Percentiles rank a stretch among this genome's conserved stretches.
phyloP scores from a whole-genome alignment of 2,329 filamentous ascomycete genomes.

The Fusarium cyanostomum region DNA sequence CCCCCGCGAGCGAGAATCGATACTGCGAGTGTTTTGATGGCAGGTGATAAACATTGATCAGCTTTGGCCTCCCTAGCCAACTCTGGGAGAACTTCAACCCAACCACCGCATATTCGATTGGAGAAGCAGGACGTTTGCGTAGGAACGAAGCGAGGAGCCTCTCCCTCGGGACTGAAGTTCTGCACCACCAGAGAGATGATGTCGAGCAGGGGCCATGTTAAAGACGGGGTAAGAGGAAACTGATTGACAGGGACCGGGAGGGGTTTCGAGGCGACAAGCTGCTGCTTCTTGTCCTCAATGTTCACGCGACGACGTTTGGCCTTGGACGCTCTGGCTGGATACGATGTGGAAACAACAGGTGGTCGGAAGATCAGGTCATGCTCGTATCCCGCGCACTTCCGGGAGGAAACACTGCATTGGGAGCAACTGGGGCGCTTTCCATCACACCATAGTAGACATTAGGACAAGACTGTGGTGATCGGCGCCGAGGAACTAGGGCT shows the following conservation, averaged over 20 bases:
- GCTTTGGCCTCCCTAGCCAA: slow-evolving; percentile 35
- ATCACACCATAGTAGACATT: slow-evolving; percentile 27
- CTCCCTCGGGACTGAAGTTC: slow-evolving; percentile 27
- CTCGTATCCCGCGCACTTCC: slow-evolving; percentile 39
- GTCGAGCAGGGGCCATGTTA: slow-evolving; percentile 38
- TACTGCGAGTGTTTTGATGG: slow-evolving; percentile 48
- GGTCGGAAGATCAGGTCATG: slow-evolving; percentile 40
- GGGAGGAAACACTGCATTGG: slow-evolving; percentile 32
- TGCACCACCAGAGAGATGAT: slow-evolving; percentile 40
- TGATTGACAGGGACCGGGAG: neutral
- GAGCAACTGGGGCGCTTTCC: slow-evolving; percentile 40
- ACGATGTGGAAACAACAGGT: neutral
- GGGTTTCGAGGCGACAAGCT: neutral
- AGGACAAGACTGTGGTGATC: neutral
- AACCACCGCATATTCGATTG: slow-evolving; percentile 52
- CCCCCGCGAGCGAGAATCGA: slow-evolving; percentile 42
- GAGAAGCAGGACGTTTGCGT: slow-evolving; percentile 33
- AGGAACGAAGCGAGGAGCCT: neutral
- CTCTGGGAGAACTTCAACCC: slow-evolving; percentile 51
- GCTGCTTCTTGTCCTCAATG: neutral
- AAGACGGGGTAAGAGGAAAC: neutral
- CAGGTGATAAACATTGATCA: slow-evolving; percentile 39
- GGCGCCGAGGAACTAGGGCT: neutral
- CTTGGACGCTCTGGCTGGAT: neutral
- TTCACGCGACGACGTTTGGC: neutral